These are phyloP conservation scores for Trebouxia sp. DNA, from an alignment of 139 green algal species.

Conservation along the genomic window DNA sequence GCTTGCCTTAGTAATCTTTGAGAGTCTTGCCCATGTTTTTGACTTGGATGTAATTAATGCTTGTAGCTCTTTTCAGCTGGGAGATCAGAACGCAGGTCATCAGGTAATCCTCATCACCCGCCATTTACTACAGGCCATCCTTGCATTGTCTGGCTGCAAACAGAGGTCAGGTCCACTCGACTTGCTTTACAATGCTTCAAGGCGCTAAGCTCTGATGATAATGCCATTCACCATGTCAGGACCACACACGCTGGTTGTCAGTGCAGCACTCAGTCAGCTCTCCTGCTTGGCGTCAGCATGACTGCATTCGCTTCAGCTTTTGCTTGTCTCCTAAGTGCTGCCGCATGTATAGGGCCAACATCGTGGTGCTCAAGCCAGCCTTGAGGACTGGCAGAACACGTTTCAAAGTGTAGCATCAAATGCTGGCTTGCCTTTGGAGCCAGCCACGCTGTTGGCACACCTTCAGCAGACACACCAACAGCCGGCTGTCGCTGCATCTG, in stretches of 20 bases:
- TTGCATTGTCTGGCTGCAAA: too few relatives aligned
- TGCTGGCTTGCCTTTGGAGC: constrained; percentile 14
- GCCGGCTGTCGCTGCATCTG: background rate
- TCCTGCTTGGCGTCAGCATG: background rate
- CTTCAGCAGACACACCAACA: constrained; percentile 6
- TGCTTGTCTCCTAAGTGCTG: too few relatives aligned
- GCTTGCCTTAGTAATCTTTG: too few relatives aligned
- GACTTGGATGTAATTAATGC: too few relatives aligned
- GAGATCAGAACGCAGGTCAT: background rate
- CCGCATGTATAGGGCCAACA: background rate
- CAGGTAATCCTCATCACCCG: too few relatives aligned
- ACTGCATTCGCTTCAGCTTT: too few relatives aligned
- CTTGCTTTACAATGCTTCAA: too few relatives aligned
- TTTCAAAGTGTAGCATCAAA: constrained; percentile 11
- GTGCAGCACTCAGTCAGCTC: background rate
- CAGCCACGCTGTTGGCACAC: background rate
- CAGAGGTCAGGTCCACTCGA: too few relatives aligned
- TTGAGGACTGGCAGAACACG: background rate
- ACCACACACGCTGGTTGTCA: background rate
- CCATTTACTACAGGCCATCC: too few relatives aligned
- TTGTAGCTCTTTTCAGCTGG: background rate
- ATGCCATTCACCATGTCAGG: background rate
- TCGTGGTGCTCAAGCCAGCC: background rate
- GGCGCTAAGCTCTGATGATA: background rate
- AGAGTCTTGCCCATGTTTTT: too few relatives aligned